Percentiles rank a stretch among this genome's conserved stretches.
These are phyloP conservation scores for Fusarium sp. DNA, from an alignment of 2,329 filamentous ascomycete species.

Conservation along the genomic window DNA sequence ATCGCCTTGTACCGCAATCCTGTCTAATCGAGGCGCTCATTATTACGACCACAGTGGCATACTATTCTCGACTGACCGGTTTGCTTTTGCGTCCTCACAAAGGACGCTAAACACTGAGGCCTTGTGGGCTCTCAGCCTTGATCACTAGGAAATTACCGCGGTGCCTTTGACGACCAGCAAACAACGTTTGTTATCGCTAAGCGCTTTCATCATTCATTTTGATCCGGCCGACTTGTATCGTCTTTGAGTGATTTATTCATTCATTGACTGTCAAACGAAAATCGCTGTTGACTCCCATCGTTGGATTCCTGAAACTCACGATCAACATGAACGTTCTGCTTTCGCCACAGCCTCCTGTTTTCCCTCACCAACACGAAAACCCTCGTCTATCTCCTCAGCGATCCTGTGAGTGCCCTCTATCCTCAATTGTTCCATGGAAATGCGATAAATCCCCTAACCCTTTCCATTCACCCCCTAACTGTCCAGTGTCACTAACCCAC, in stretches of 20 bases:
- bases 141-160: conserved; percentile 8
- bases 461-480: conserved; percentile 6
- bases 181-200: conserved; percentile 6
- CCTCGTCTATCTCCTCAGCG: conserved; percentile 67
- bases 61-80: background rate
- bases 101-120: conserved; percentile 4
- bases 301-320: conserved; percentile 15
- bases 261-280: conserved; percentile 23
- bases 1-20: background rate
- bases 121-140: conserved; percentile 3
- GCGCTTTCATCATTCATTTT: conserved; percentile 3
- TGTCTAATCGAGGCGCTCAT: background rate
- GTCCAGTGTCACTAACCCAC: conserved; percentile 41
- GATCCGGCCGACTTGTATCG: conserved; percentile 3
- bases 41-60: background rate
- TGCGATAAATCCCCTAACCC: background rate
- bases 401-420: conserved; percentile 61
- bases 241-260: conserved; percentile 30
- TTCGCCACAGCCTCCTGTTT: conserved; percentile 70
- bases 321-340: conserved; percentile 72
- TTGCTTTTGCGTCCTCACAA: conserved; percentile 3
- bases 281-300: conserved; percentile 11
- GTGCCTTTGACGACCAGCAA: conserved; percentile 9
- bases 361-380: conserved; percentile 70
- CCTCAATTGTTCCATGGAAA: background rate